phyloP scores from a whole-genome alignment of 2,329 filamentous ascomycete species.

The Emydomyces testavorans region DNA sequence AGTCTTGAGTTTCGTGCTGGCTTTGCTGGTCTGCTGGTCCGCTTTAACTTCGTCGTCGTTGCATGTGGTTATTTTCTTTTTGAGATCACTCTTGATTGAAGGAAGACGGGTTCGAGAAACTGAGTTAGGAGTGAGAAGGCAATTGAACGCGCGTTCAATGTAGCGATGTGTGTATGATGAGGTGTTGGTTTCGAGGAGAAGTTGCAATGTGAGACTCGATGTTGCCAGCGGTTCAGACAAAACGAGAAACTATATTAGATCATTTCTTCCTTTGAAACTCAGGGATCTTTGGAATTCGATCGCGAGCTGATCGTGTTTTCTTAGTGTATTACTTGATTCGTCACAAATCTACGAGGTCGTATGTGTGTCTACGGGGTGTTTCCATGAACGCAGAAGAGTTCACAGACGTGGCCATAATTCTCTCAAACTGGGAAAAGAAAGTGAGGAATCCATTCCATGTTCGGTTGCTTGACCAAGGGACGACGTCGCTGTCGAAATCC shows the following conservation, averaged over 20 bases:
- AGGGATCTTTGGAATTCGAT: no score
- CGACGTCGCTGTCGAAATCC: not conserved
- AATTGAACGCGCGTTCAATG: not conserved
- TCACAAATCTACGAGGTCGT: no score
- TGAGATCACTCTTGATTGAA: not conserved
- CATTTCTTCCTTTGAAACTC: no score
- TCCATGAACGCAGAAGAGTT: no score
- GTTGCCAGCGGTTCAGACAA: not conserved
- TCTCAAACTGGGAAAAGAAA: no score
- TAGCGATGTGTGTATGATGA: not conserved
- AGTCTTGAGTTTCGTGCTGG: slow-evolving; percentile 14
- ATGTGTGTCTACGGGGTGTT: no score
- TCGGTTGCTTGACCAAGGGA: not conserved
- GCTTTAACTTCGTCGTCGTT: not conserved
- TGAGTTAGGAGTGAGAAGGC: not conserved
- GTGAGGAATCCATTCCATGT: not conserved
- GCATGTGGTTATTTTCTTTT: not conserved
- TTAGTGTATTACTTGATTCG: no score
- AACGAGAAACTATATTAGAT: not conserved
- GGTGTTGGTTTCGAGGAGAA: not conserved
- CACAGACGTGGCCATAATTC: no score
- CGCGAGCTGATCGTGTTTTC: no score
- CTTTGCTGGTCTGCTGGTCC: not conserved
- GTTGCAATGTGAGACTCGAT: not conserved
- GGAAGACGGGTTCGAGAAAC: not conserved